Conservation (phyloP, 208 protist species). For the Lotmaria passim region DNA sequence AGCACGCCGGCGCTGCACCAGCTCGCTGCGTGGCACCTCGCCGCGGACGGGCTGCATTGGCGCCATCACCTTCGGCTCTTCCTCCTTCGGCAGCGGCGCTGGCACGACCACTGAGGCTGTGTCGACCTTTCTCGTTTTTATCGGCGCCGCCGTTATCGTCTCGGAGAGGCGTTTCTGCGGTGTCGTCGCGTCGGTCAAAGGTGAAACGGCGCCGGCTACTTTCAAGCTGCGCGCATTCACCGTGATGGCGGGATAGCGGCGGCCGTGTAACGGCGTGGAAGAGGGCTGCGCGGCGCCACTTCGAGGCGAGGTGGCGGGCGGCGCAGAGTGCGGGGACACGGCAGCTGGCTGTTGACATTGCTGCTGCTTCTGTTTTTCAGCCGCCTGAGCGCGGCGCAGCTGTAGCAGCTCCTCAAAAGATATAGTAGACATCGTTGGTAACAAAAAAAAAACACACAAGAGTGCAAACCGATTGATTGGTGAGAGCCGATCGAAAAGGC, state of each 20-base stretch:
- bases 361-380: slow-evolving; percentile 47
- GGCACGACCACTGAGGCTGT: no score
- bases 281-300: not conserved
- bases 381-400: slow-evolving; percentile 75
- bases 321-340: not conserved
- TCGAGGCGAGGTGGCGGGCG: not conserved
- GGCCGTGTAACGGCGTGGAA: slow-evolving; percentile 2
- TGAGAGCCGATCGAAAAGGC: not conserved
- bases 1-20: slow-evolving; percentile 76
- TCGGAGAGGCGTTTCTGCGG: not conserved
- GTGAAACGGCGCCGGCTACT: not conserved
- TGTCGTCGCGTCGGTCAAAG: not conserved
- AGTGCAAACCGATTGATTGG: not conserved
- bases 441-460: slow-evolving; percentile 10
- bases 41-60: slow-evolving; percentile 67
- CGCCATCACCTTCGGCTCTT: slow-evolving; percentile 94
- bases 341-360: not conserved
- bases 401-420: slow-evolving; percentile 84
- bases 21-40: slow-evolving; percentile 81
- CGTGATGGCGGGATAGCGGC: slow-evolving; percentile 10
- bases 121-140: no score
- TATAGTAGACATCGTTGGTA: slow-evolving; percentile 86
- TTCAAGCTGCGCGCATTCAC: no score
- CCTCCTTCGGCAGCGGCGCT: not conserved
- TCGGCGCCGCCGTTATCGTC: not conserved